Percentiles rank a stretch among this genome's conserved stretches.
Conservation (phyloP, 1,284 basidiomycete species). For the Ustilago trichophora region DNA sequence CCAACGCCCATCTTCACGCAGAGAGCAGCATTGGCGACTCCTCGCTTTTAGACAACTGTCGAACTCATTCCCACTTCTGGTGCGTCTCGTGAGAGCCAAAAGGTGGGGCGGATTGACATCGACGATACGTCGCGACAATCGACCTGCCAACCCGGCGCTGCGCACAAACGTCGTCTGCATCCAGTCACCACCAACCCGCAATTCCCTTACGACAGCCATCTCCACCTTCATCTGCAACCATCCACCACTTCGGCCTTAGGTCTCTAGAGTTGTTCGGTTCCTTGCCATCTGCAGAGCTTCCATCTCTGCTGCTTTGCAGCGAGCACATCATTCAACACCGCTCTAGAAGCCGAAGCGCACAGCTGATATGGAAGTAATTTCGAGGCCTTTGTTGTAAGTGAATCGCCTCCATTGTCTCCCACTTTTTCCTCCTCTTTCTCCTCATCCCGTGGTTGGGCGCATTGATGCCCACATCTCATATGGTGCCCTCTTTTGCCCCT, state of each 20-base stretch:
- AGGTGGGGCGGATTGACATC: background rate
- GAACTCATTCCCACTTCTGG: too few species aligned
- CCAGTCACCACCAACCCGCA: conserved; percentile 1
- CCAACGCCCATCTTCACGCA: too few species aligned
- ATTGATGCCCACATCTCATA: background rate
- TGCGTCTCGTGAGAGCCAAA: too few species aligned
- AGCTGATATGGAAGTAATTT: conserved; percentile 39
- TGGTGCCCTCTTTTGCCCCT: background rate
- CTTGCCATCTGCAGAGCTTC: background rate
- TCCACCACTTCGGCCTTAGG: background rate
- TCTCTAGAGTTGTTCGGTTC: background rate
- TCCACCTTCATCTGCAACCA: background rate
- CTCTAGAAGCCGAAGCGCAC: background rate
- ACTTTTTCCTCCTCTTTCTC: background rate
- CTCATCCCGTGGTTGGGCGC: conserved; percentile 11
- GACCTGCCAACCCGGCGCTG: background rate
- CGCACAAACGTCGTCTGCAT: background rate
- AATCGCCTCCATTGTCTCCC: conserved; percentile 7
- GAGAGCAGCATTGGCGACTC: too few species aligned
- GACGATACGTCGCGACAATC: background rate
- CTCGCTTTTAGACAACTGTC: too few species aligned
- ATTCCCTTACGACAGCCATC: background rate
- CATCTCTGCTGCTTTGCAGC: background rate
- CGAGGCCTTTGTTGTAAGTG: conserved; percentile 24
- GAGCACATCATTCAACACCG: background rate